Base-by-base conservation (phyloP, 106 monocot genomes). In the Dendrobium nobile region DNA sequence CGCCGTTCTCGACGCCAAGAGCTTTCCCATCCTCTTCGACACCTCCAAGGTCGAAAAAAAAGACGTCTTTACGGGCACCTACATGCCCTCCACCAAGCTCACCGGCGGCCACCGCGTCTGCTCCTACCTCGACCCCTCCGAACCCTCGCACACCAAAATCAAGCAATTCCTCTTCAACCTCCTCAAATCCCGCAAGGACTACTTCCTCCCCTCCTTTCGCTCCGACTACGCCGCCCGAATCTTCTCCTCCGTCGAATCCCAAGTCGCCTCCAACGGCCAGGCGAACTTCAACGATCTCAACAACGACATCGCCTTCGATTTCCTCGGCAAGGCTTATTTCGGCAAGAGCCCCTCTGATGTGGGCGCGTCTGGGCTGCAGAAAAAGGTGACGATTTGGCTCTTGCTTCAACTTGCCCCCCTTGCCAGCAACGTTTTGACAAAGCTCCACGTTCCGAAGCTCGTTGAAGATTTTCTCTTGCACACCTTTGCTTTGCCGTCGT, bases 11-110 rank as follows among this genome's bases (percentile, higher is more conserved):
- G 88, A 91, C 82, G 86, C 88, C 67, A 82, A 79, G 18, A 86
- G 84, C 77, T 91, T 88, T 81, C 81, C 79, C 44, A 51, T 82
- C 44, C 90, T 90, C 70, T 90, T 90, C 82, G 90, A 90, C 81
- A 26, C 61, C 13, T 74, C 80, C 72, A 91, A 88, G 67, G 91
- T 91, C 51, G 91, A 91, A 54, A 91, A 88, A 77, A 86, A 67
- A 78, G 75, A 91, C 84, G 54, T 85, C 73, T 78, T 91, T 59
- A 75, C 74, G n/a, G 91, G 91, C 28, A 91, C 88, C 16, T 88
- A 77, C 86, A 79, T 85, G 78, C 91, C 91, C 24, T 61, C 86
- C 72, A 58, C 81, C 77, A 79, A 55, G 17, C 81, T 91, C 64
- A 88, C 86, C 61, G 84, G 86, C 59, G 87, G 85, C 13, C 81